Conservation (phyloP, 345 rosid genomes). For the Raphanus sativus region DNA sequence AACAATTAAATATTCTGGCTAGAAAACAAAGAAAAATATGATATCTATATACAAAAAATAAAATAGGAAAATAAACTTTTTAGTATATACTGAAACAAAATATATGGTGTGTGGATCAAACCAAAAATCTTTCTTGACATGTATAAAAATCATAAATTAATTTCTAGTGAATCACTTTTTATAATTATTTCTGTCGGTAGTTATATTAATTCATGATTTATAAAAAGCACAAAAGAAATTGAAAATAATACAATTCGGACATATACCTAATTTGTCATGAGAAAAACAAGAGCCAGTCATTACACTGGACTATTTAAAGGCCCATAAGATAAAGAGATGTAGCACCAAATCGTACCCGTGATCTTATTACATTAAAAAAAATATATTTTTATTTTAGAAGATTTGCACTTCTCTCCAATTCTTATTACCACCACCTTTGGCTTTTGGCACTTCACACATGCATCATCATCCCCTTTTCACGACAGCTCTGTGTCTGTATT, state of each 20-base stretch:
- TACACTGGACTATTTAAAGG: background rate
- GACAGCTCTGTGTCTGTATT: background rate
- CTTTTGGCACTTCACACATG: slow-evolving; percentile 33
- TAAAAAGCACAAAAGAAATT: background rate
- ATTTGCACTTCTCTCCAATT: background rate
- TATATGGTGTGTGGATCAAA: background rate
- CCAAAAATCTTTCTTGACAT: background rate
- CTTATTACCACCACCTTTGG: slow-evolving; percentile 1
- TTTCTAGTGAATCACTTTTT: background rate
- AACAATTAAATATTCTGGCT: too few species aligned
- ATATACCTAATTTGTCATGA: background rate
- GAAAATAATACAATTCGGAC: background rate
- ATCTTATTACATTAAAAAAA: slow-evolving; percentile 3
- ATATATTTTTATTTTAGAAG: background rate
- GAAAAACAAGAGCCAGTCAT: background rate
- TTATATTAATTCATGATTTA: background rate
- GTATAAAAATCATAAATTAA: background rate
- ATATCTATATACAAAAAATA: too few species aligned
- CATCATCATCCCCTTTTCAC: slow-evolving; percentile 24
- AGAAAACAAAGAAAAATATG: background rate
- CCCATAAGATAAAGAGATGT: slow-evolving; percentile 15
- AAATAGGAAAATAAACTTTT: too few species aligned
- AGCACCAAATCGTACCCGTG: slow-evolving; percentile 27
- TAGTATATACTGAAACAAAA: background rate
- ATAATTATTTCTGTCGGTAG: background rate